Conservation (phyloP, 2,329 filamentous ascomycete species). For the Fusarium drepaniforme region DNA sequence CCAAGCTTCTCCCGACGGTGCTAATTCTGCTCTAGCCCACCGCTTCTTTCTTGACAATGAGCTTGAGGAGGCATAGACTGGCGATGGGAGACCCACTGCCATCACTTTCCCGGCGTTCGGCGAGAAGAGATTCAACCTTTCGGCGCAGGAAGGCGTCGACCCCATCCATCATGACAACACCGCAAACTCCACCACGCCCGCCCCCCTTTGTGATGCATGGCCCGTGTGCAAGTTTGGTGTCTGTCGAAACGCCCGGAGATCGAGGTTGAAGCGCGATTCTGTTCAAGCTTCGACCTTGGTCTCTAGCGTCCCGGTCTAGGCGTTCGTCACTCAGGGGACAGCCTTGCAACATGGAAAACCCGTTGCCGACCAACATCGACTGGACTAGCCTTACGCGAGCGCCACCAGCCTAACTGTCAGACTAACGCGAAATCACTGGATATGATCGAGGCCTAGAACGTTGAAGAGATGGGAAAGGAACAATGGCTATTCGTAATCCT, state of each 20-base stretch:
- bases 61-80: slow-evolving; percentile 11
- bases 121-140: slow-evolving; percentile 11
- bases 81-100: slow-evolving; percentile 6
- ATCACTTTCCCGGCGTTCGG: slow-evolving; percentile 6
- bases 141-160: slow-evolving; percentile 33
- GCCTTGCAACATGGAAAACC: slow-evolving; percentile 33
- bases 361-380: slow-evolving; percentile 16
- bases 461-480: slow-evolving; percentile 13
- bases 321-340: slow-evolving; percentile 32
- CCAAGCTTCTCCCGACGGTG: background rate
- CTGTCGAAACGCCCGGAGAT: slow-evolving; percentile 10
- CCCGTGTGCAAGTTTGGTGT: slow-evolving; percentile 21
- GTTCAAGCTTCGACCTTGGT: slow-evolving; percentile 25
- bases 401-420: slow-evolving; percentile 30
- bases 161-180: slow-evolving; percentile 25
- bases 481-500: background rate
- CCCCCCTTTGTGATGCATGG: slow-evolving; percentile 28
- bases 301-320: slow-evolving; percentile 28
- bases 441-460: slow-evolving; percentile 39
- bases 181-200: slow-evolving; percentile 7
- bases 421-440: slow-evolving; percentile 22
- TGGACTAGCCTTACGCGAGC: slow-evolving; percentile 31
- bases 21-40: background rate
- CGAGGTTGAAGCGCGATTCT: slow-evolving; percentile 18
- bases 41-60: slow-evolving; percentile 7